phyloP scores from a whole-genome alignment of 306 rosid species.

The Fragaria vesca region DNA sequence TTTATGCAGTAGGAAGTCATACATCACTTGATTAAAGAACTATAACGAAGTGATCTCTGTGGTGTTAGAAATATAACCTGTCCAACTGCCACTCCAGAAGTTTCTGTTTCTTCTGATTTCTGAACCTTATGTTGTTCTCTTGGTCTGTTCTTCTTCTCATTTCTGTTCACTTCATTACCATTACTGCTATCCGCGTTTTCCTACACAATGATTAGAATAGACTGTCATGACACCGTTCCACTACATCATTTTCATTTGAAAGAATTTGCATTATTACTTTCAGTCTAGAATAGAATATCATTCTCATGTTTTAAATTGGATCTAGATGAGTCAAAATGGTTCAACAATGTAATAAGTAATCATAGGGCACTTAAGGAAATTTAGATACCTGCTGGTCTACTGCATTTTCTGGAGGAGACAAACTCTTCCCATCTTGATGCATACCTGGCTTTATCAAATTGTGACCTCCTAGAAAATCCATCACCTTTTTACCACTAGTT shows the following conservation, averaged over 20 bases:
- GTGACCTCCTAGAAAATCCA: slow-evolving; percentile 30
- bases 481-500: slow-evolving; percentile 45
- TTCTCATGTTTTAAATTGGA: not conserved
- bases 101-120: slow-evolving; percentile 39
- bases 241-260: not conserved
- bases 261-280: too few relatives aligned
- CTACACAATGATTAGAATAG: slow-evolving; percentile 17
- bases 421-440: slow-evolving; percentile 31
- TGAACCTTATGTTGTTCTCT: slow-evolving; percentile 29
- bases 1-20: not conserved
- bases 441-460: slow-evolving; percentile 24
- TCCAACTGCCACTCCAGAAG: slow-evolving; percentile 48
- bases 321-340: not conserved
- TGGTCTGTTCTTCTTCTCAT: slow-evolving; percentile 23
- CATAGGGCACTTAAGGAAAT: slow-evolving; percentile 5
- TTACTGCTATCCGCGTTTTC: slow-evolving; percentile 22
- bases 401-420: slow-evolving; percentile 25
- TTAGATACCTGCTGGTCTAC: slow-evolving; percentile 46
- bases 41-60: not conserved
- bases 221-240: not conserved
- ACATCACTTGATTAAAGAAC: not conserved
- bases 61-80: slow-evolving; percentile 46
- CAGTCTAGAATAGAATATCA: not conserved
- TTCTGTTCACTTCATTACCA: slow-evolving; percentile 26
- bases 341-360: slow-evolving; percentile 15